These are phyloP conservation scores for Erysimum pusillum DNA, from an alignment of 441 rosid genomes.

Conservation along the genomic window DNA sequence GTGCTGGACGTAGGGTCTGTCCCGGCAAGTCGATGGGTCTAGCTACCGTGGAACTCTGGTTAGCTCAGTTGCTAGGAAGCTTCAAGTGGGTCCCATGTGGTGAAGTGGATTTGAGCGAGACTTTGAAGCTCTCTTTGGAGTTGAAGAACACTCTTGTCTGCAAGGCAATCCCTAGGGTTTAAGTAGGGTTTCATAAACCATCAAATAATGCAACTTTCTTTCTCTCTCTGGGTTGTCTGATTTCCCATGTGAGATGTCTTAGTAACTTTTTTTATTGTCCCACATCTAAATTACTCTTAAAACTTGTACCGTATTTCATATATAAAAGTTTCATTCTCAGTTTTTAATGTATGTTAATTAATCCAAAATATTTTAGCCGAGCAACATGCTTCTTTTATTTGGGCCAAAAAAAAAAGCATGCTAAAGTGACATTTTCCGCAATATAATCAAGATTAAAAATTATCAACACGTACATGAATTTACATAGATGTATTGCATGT, in stretches of 20 bases:
- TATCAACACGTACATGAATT: not conserved
- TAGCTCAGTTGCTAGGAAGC: slow-evolving; percentile 61
- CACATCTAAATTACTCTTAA: slow-evolving; percentile 6
- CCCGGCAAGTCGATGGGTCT: slow-evolving; percentile 69
- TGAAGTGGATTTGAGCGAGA: slow-evolving; percentile 58
- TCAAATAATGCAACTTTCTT: not conserved
- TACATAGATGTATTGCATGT: not conserved
- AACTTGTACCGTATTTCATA: not conserved
- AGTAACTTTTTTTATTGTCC: not conserved
- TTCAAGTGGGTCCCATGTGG: slow-evolving; percentile 58
- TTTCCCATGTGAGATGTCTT: slow-evolving; percentile 4
- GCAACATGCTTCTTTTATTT: not conserved
- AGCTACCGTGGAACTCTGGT: slow-evolving; percentile 67
- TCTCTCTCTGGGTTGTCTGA: slow-evolving; percentile 20
- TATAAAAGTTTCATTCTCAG: not conserved
- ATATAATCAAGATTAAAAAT: not conserved
- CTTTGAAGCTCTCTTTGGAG: slow-evolving; percentile 63
- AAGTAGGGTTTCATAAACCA: slow-evolving; percentile 2
- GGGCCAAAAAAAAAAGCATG: no score
- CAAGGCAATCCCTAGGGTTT: slow-evolving; percentile 52
- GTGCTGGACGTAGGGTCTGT: slow-evolving; percentile 69
- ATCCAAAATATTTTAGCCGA: not conserved
- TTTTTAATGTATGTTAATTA: not conserved
- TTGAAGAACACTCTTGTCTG: slow-evolving; percentile 58
- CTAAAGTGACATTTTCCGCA: not conserved